A percentile compares a stretch with the other conserved stretches of the same genome.
Evolutionary conservation across 2,329 filamentous ascomycete species (phyloP).

Genomic region (Coniochaeta sp.): DNA sequence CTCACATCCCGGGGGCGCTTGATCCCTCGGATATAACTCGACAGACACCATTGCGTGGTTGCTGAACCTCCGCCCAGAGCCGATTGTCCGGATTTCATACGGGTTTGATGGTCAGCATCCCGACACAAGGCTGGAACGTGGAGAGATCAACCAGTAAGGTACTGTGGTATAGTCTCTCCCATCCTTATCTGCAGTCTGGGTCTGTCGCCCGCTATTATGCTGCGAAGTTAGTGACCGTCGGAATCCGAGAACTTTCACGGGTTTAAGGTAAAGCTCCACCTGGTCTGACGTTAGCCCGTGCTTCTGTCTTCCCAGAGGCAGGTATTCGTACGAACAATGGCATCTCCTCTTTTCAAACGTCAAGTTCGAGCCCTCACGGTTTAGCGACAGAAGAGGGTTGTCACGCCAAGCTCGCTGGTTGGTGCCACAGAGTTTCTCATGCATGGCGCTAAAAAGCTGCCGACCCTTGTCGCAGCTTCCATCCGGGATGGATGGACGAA

Average conservation of each 20-base stretch:
- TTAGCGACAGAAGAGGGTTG: neutral
- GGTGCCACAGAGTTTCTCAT: neutral
- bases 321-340: neutral
- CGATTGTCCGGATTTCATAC: neutral
- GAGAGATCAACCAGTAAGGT: neutral
- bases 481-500: neutral
- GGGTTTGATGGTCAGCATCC: neutral
- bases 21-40: neutral
- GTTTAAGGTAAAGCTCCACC: neutral
- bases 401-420: neutral
- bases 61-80: neutral
- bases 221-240: neutral
- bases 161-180: no score
- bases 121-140: neutral
- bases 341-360: neutral
- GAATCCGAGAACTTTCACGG: neutral
- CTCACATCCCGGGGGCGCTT: neutral
- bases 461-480: neutral
- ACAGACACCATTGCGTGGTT: neutral
- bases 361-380: neutral
- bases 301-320: no score
- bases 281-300: neutral
- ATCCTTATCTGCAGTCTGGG: neutral
- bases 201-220: no score
- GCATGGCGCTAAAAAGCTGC: neutral